A percentile compares a stretch with the other conserved stretches of the same genome.
These are phyloP conservation scores for Ascosphaera acerosa DNA, from an alignment of 2,329 filamentous ascomycete species.

Conservation along the genomic window DNA sequence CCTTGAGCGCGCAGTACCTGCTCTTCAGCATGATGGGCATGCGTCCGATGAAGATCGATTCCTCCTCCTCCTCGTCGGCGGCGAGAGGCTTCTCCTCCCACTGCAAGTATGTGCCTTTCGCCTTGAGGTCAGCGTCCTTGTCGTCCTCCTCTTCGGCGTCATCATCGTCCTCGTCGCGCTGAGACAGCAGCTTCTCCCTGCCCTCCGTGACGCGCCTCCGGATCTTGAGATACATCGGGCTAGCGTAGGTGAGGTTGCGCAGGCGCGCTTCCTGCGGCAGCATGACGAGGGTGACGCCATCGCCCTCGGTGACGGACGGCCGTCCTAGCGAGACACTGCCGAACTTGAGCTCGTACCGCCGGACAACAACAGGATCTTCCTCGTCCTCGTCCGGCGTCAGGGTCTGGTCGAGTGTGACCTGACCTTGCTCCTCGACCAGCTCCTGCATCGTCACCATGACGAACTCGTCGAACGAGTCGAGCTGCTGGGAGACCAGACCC, in stretches of 20 bases:
- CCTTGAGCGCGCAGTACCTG: slow-evolving; percentile 72
- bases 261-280: slow-evolving; percentile 87
- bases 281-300: slow-evolving; percentile 64
- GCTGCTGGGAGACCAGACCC: slow-evolving; percentile 86
- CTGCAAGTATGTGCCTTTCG: slow-evolving; percentile 18
- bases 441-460: slow-evolving; percentile 85
- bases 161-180: slow-evolving; percentile 33
- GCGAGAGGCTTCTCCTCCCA: slow-evolving; percentile 22
- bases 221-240: slow-evolving; percentile 73
- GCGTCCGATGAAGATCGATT: slow-evolving; percentile 77
- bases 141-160: slow-evolving; percentile 21
- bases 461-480: slow-evolving; percentile 97
- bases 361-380: slow-evolving; percentile 50
- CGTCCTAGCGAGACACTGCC: slow-evolving; percentile 70
- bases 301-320: slow-evolving; percentile 77
- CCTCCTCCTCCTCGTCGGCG: slow-evolving; percentile 31
- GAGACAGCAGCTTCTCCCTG: slow-evolving; percentile 47
- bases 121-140: slow-evolving; percentile 24
- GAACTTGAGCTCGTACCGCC: slow-evolving; percentile 88
- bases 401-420: slow-evolving; percentile 81
- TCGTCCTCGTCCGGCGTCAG: slow-evolving; percentile 52
- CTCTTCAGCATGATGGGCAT: slow-evolving; percentile 97
- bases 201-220: slow-evolving; percentile 64
- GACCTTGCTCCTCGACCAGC: slow-evolving; percentile 74
- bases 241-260: slow-evolving; percentile 86